Evolutionary conservation across 2,329 filamentous ascomycete species (phyloP).

Genomic region (Fusarium haematococcum): DNA sequence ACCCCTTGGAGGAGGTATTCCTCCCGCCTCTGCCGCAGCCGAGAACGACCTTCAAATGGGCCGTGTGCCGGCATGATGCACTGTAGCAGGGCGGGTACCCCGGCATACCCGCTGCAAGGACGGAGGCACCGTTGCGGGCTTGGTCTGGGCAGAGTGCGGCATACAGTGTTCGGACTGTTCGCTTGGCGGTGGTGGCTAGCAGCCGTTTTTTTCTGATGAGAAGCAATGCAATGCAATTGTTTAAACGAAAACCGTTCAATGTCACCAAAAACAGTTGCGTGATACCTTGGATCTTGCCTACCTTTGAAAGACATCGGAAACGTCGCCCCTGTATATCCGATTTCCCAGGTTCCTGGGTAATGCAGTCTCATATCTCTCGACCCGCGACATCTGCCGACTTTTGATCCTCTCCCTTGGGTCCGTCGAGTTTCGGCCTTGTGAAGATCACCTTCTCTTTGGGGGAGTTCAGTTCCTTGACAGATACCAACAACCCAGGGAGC

Average conservation of each 20-base stretch:
- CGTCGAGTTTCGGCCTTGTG: background rate
- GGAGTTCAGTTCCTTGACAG: background rate
- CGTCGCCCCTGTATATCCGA: background rate
- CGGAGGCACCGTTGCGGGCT: constrained; percentile 28
- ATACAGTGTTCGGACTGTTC: constrained; percentile 34
- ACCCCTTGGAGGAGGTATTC: constrained; percentile 15
- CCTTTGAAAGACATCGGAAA: background rate
- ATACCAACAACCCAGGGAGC: background rate
- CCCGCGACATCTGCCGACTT: constrained; percentile 1
- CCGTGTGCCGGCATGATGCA: background rate
- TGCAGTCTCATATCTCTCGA: constrained; percentile 4
- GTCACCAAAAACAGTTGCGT: background rate
- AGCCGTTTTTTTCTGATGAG: background rate
- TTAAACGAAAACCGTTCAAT: background rate
- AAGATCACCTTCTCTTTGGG: constrained; percentile 1
- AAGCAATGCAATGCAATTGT: background rate
- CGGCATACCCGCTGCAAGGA: constrained; percentile 42
- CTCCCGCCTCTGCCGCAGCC: background rate
- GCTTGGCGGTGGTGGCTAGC: background rate
- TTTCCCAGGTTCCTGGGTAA: constrained; percentile 3
- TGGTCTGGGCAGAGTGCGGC: constrained; percentile 21
- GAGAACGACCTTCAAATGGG: background rate
- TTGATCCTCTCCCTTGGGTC: constrained; percentile 18
- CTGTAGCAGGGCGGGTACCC: constrained; percentile 19
- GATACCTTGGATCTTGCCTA: background rate